Percentiles rank a stretch among this genome's conserved stretches.
phyloP scores from a whole-genome alignment of 2,329 filamentous ascomycete genomes.

The Claviceps spartinae region DNA sequence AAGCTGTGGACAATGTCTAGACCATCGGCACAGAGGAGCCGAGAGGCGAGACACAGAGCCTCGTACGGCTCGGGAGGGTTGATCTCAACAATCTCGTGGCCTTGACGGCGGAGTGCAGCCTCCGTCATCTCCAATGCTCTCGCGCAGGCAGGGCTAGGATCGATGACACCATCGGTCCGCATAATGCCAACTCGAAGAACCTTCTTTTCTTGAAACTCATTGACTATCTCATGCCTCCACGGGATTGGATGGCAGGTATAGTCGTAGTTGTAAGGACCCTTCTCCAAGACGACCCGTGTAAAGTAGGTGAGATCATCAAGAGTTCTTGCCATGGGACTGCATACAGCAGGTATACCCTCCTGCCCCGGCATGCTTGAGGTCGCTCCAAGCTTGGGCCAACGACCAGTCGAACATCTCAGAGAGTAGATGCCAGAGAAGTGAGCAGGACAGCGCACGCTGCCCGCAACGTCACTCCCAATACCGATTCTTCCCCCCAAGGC shows the following conservation, averaged over 20 bases:
- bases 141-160: constrained; percentile 71
- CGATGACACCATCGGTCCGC: constrained; percentile 68
- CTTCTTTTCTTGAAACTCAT: constrained; percentile 46
- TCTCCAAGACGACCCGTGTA: constrained; percentile 59
- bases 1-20: constrained; percentile 66
- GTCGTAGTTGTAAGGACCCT: constrained; percentile 84
- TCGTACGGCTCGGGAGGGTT: constrained; percentile 59
- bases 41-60: constrained; percentile 61
- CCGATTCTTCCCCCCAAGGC: constrained; percentile 77
- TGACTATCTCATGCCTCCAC: constrained; percentile 53
- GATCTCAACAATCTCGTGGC: constrained; percentile 58
- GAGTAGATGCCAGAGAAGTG: constrained; percentile 86
- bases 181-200: constrained; percentile 62
- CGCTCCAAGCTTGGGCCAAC: constrained; percentile 78
- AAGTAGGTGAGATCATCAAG: constrained; percentile 76
- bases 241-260: constrained; percentile 72
- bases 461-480: constrained; percentile 82
- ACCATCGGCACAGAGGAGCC: constrained; percentile 75
- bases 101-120: constrained; percentile 51
- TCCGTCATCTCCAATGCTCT: constrained; percentile 62
- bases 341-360: constrained; percentile 78
- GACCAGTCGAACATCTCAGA: constrained; percentile 72
- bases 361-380: constrained; percentile 85
- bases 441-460: constrained; percentile 73
- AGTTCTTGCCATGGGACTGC: constrained; percentile 84